phyloP scores from a whole-genome alignment of 2,329 filamentous ascomycete genomes.

The Beauveria asiatica region DNA sequence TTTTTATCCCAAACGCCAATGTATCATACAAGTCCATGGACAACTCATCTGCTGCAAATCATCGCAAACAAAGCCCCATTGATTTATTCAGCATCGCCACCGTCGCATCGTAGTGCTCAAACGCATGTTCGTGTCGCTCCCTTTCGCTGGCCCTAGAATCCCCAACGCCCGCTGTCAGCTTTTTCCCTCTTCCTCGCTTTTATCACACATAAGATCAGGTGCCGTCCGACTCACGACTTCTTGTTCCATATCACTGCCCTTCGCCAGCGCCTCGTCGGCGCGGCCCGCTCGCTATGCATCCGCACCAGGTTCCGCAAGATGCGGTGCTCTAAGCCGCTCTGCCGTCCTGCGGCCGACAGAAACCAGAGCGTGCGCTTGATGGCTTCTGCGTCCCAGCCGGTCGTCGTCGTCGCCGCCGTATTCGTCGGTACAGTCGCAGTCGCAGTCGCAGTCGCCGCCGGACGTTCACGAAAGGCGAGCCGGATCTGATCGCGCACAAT shows the following conservation, averaged over 20 bases:
- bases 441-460: not conserved
- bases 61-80: conserved; percentile 58
- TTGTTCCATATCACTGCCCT: conserved; percentile 15
- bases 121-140: conserved; percentile 27
- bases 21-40: not conserved
- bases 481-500: conserved; percentile 52
- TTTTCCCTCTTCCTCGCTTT: not conserved
- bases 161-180: not conserved
- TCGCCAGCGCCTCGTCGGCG: conserved; percentile 15
- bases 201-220: not conserved
- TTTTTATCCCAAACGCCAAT: not conserved
- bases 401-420: conserved; percentile 4
- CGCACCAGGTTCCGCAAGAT: conserved; percentile 60
- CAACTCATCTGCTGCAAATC: conserved; percentile 12
- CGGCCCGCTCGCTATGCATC: conserved; percentile 17
- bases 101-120: conserved; percentile 59
- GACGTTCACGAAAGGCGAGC: conserved; percentile 44
- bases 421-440: not conserved
- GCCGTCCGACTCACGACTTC: conserved; percentile 17
- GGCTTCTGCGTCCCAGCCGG: conserved; percentile 32
- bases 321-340: conserved; percentile 61
- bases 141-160: conserved; percentile 15
- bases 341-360: conserved; percentile 52
- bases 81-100: conserved; percentile 65
- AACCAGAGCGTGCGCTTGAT: conserved; percentile 63